Evolutionary conservation across 108 stramenopile genomes (phyloP), one percentile per base, ranked within the genome.

Genomic region (Pseudonitzschia multiseries): DNA sequence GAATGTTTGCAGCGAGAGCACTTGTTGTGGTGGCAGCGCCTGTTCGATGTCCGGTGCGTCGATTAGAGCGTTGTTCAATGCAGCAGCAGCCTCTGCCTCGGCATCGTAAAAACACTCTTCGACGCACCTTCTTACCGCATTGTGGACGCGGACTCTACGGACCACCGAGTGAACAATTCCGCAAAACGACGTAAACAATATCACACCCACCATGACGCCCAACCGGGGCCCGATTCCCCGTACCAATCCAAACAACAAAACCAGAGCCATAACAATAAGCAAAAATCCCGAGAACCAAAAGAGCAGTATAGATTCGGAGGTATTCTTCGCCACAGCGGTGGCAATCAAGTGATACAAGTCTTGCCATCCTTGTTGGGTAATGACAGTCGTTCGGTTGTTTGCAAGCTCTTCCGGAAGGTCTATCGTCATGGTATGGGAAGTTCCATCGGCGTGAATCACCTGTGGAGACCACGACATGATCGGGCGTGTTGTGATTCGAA

Each of bases 101-200:
- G 40, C 61, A 62, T 62, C 61, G 36, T 62, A 62, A 12, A 62
- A 62, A n/a, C 61, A 62, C n/a, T 62, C 61, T 33, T 62, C 61
- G 20, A 62, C 61, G 29, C 61, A 62, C 29, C 18, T 62, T 9
- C 61, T 13, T 0, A 62, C 61, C 17, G 61, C 33, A 3, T 33
- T 62, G n/a, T 62, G 61, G 9, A 62, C 61, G 6, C 61, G 61
- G 15, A 62, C 29, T 6, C 61, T 15, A 14, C 61, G 13, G 9
- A 62, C n/a, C 10, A 62, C 15, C 0, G 61, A 17, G 20, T 62
- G 61, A 9, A 12, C 15, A 0, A 62, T 62, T 14, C 61, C 61
- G 8, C 26, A 17, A n/a, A 33, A 21, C 32, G 36, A 40, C 2
- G 33, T 40, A 62, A 62, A 10, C 9, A 33, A 40, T 13, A 62